Conservation (phyloP, 2,329 filamentous ascomycete genomes). For the Xylariales sp. region DNA sequence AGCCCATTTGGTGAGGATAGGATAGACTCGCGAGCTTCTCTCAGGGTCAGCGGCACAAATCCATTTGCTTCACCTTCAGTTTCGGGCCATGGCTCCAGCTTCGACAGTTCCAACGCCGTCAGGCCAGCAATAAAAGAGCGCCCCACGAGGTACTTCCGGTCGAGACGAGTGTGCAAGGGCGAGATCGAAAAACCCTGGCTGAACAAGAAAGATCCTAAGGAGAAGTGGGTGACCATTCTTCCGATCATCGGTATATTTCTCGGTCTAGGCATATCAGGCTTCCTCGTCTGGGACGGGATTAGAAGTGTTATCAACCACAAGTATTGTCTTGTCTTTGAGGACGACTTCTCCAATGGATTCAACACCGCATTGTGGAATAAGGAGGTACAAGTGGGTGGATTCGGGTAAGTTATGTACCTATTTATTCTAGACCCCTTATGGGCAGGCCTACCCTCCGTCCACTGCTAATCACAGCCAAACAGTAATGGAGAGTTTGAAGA, state of each 20-base stretch:
- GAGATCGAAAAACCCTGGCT: constrained; percentile 76
- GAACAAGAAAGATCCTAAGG: constrained; percentile 66
- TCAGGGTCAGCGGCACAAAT: constrained; percentile 27
- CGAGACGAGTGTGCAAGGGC: constrained; percentile 66
- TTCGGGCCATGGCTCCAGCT: constrained; percentile 40
- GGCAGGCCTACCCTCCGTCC: background rate
- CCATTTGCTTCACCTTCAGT: constrained; percentile 39
- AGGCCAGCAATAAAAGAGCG: constrained; percentile 31
- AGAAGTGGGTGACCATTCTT: constrained; percentile 84
- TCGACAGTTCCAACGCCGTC: constrained; percentile 37
- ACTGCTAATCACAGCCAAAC: background rate
- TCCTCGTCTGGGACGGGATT: constrained; percentile 73
- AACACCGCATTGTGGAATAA: constrained; percentile 64
- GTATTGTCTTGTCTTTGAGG: constrained; percentile 65
- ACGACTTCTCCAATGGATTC: constrained; percentile 58
- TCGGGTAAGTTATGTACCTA: constrained; percentile 53
- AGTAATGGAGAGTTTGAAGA: constrained; percentile 79
- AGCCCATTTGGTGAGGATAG: constrained; percentile 34
- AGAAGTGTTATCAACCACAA: constrained; percentile 68
- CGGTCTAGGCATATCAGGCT: constrained; percentile 63
- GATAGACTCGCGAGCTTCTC: constrained; percentile 28
- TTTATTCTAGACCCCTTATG: too few species aligned
- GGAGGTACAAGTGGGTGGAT: constrained; percentile 71
- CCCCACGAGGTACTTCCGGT: constrained; percentile 63
- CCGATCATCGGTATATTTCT: constrained; percentile 67